A percentile compares a stretch with the other conserved stretches of the same genome.
Conservation (phyloP, 2,329 filamentous ascomycete genomes). For the Didymella glomerata region DNA sequence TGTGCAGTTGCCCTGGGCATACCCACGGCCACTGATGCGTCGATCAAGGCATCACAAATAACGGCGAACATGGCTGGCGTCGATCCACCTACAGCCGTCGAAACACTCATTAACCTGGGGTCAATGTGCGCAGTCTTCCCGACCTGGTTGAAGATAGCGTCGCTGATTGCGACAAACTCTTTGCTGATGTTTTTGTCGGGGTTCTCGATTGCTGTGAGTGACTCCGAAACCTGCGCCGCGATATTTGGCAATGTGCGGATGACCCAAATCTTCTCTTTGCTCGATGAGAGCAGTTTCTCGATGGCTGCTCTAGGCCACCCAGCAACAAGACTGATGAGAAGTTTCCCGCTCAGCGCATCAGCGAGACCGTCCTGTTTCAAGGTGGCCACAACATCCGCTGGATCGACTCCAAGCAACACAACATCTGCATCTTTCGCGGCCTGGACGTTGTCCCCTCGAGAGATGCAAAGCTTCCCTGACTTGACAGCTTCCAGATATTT, state of each 20-base stretch:
- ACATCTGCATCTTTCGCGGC: slow-evolving; percentile 53
- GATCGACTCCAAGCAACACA: slow-evolving; percentile 59
- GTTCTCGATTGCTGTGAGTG: slow-evolving; percentile 49
- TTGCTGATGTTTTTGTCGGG: slow-evolving; percentile 29
- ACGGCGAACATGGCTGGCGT: slow-evolving; percentile 47
- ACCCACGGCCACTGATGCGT: slow-evolving; percentile 43
- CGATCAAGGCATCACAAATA: slow-evolving; percentile 44
- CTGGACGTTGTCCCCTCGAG: slow-evolving; percentile 47
- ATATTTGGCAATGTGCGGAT: slow-evolving; percentile 58
- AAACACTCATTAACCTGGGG: slow-evolving; percentile 37
- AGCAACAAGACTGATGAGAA: slow-evolving; percentile 62
- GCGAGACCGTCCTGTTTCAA: slow-evolving; percentile 51
- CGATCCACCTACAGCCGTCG: slow-evolving; percentile 42
- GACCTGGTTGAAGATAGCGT: slow-evolving; percentile 37
- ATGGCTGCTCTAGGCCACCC: slow-evolving; percentile 58
- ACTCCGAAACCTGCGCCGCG: slow-evolving; percentile 55
- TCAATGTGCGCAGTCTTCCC: slow-evolving; percentile 35
- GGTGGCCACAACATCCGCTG: slow-evolving; percentile 53
- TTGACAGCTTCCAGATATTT: slow-evolving; percentile 43
- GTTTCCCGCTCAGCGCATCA: slow-evolving; percentile 55
- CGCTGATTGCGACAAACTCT: slow-evolving; percentile 27
- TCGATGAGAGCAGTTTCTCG: slow-evolving; percentile 46
- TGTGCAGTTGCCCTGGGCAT: slow-evolving; percentile 37
- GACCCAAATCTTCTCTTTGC: slow-evolving; percentile 36
- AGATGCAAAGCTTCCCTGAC: slow-evolving; percentile 44